Evolutionary conservation across 169 alveolate genomes (phyloP), one percentile per base, ranked within the genome.

Genomic region (Plasmodium chabaudi): DNA sequence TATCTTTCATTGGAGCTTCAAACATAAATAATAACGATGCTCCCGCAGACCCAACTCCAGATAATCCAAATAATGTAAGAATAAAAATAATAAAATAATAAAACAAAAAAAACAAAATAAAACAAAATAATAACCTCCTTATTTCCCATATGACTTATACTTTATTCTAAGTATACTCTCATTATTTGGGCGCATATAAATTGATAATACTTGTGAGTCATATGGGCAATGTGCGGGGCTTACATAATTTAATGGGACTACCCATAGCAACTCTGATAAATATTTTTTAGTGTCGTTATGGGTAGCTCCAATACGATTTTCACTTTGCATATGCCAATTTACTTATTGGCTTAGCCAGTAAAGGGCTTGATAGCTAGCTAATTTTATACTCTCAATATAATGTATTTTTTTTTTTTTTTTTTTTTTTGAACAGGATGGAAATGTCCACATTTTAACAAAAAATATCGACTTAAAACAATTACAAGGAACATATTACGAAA

Each of bases 401-500:
- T n/a, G n/a, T 77, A 9, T 49, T 65, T 27, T 53, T 64, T 65
- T 39, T 77, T 63, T 77, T 49, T 65, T 64, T 59, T 46, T 23
- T 70, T 42, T 55, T 42, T 57, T 25, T 59, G 19, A 10, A 51
- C 12, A 67, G 91, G 91, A 84, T 27, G 87, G 91, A 21, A 56
- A 19, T 7, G 69, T 79, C 6, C 73, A 68, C 25, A n/a, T 84
- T 5, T 42, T 84, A 9, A 84, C 87, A 0, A 84, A 84, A 57
- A 39, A 84, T 49, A 84, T 84, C 4, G 86, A 84, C 69, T 10
- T 84, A 39, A 69, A 67, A n/a, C 61, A 68, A 15, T 21, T 84
- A 23, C 73, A 67, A 25, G 91, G 91, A 56, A 69, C 84, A 9
- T 84, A 47, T 21, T 84, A 84, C 15, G 91, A 84, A 84, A 84